Base-by-base conservation (phyloP, 2,329 filamentous ascomycete genomes). In the Trichoderma lentiforme region DNA sequence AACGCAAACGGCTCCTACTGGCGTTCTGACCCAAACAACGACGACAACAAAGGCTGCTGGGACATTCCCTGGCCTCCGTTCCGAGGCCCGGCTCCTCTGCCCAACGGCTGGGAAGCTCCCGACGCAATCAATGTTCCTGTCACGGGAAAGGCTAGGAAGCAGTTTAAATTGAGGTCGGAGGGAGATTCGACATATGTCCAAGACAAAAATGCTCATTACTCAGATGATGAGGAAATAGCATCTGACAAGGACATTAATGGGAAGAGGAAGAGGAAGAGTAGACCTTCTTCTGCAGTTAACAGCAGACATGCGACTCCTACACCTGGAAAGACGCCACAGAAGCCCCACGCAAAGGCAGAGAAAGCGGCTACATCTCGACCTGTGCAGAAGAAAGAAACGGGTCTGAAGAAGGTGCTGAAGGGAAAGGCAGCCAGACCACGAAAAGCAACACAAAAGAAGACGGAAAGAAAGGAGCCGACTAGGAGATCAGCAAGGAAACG, bases 21-120 rank as follows among this genome's bases (percentile, higher is more conserved):
- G 78, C 70, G 73, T 9, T 78, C 77, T 4, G 80, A 81, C 30
- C 80, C 80, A 1, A 81, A 81, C 34, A 76, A 80, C 56, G 70
- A 76, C 8, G 73, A 72, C 4, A 81, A 81, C 65, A 57, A 66
- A 0, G 72, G 12, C 1, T 76, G 71, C 64, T 78, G 76, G 75
- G 65, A 71, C 26, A 75, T 79, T 1, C 79, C 79, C 3, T 80
- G 79, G 78, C 78, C 78, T 4, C 76, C 79, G 0, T 78, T 74
- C 26, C 71, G 74, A 8, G 78, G 76, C 0, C 15, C 21, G 0
- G 67, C 76, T 2, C 77, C 77, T 0, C 76, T 79, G 34, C 78
- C 78, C 0, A 74, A 74, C 0, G 26, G 30, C 0, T 79, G 77
- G 78, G 24, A 47, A 4, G 66, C 72, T 3, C 76, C 76, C 0